Percentiles rank a stretch among this genome's conserved stretches.
phyloP scores from a whole-genome alignment of 805 yeast genomes.

The Saccharomyces jurei region DNA sequence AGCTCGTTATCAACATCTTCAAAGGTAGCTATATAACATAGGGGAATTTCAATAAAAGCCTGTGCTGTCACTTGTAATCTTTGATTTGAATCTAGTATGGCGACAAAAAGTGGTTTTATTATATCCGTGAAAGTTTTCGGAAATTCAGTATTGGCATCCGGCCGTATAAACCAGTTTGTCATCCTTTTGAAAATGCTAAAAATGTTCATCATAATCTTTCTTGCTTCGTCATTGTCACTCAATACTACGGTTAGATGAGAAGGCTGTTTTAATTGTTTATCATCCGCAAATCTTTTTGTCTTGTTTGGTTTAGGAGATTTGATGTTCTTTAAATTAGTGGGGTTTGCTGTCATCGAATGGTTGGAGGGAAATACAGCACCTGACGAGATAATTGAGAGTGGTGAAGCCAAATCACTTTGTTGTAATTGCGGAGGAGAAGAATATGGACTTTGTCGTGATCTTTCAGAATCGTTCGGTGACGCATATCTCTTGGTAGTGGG shows the following conservation, averaged over 20 bases:
- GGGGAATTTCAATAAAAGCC: slow-evolving; percentile 27
- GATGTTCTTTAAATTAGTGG: neutral
- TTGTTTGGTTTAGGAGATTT: neutral
- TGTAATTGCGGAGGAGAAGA: neutral
- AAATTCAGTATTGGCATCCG: slow-evolving; percentile 4
- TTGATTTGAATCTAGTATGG: slow-evolving; percentile 31
- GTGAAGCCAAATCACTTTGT: neutral
- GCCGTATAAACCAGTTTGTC: slow-evolving; percentile 11
- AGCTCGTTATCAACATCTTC: slow-evolving; percentile 20
- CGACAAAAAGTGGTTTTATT: slow-evolving; percentile 30
- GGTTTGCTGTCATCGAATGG: neutral
- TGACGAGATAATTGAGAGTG: neutral
- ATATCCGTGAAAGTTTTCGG: slow-evolving; percentile 9
- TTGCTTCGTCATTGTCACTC: slow-evolving; percentile 11
- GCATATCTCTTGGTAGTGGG: neutral
- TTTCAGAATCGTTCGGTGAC: neutral
- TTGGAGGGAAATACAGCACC: neutral
- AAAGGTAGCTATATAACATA: slow-evolving; percentile 11
- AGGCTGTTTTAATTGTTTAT: slow-evolving; percentile 1
- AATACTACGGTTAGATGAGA: neutral
- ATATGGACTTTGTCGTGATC: neutral
- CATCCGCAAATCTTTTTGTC: slow-evolving; percentile 1
- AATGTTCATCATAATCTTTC: slow-evolving; percentile 17
- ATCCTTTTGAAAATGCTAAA: slow-evolving; percentile 18
- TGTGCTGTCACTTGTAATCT: slow-evolving; percentile 29